Evolutionary conservation across 495 filamentous ascomycete genomes (phyloP), one percentile per base, ranked within the genome.

Genomic region (Cudoniella acicularis): DNA sequence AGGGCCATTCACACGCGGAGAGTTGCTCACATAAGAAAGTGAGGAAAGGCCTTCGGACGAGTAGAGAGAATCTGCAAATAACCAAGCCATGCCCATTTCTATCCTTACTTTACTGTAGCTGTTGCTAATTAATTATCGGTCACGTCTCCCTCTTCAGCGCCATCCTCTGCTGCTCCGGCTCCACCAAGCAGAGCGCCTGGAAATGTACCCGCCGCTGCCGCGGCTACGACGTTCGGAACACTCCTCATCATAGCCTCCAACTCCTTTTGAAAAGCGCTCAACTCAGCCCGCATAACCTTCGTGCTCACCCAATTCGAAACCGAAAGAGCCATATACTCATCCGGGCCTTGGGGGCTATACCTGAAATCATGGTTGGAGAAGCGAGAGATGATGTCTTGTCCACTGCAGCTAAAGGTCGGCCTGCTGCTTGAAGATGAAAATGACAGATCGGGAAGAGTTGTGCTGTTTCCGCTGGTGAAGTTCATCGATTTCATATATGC

Each of bases 231-330:
- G 27, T 18, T 20, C 23, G 20, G 52, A 22, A 27, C 13, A 18
- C 42, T 23, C 17, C 49, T 41, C 49, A 52, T 52, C 49, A 54
- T 48, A 10, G 24, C 18, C 50, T 54, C 57, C 24, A 54, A 54
- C 3, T 52, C 59, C 46, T 13, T 30, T 13, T 52, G 41, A 42
- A 63, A 53, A 48, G 60, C 60, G 17, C 36, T 26, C 54, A 58
- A 16, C 17, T 63, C 49, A 6, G 55, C 54, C 22, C 22, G 2
- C 55, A 50, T 53, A 2, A 63, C 54, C 30, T 49, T 49, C 8
- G 27, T 43, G 18, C 49, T 61, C 17, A 65, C 46, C 58, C 58
- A 65, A 20, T 57, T 61, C 6, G 25, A 25, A 11, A 61, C 43
- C 4, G 49, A 58, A 22, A 65, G 36, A 21, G 23, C 54, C 53